These are phyloP conservation scores for Coccomyxa subellipsoidea DNA, from an alignment of 163 green algal genomes.

Conservation along the genomic window DNA sequence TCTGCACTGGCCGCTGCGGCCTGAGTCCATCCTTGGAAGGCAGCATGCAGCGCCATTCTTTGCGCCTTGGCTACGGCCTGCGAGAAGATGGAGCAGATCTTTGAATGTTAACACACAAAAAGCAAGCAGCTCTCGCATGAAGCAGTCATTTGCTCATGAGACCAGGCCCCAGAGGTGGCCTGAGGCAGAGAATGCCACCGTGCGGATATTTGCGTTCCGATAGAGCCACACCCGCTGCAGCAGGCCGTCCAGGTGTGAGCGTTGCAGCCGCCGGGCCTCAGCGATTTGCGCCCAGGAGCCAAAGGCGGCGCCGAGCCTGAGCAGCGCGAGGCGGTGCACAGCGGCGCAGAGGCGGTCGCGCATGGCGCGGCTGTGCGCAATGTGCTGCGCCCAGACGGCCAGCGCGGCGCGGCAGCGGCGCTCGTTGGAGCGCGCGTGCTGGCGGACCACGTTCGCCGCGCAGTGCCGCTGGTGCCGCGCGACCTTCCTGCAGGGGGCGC, in stretches of 20 bases:
- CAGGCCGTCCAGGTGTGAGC: background rate
- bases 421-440: slow-evolving; percentile 20
- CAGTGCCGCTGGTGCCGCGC: slow-evolving; percentile 26
- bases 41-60: background rate
- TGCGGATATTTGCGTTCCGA: background rate
- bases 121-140: no score
- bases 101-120: no score
- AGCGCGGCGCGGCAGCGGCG: slow-evolving; percentile 17
- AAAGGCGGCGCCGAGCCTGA: background rate
- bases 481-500: slow-evolving; percentile 18
- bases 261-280: background rate
- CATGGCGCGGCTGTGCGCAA: background rate
- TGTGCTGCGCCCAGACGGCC: slow-evolving; percentile 21
- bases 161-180: no score
- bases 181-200: no score
- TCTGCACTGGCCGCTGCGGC: background rate
- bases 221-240: background rate
- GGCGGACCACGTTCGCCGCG: slow-evolving; percentile 25
- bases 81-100: background rate
- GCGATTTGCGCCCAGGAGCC: background rate
- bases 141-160: background rate
- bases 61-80: background rate
- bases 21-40: background rate
- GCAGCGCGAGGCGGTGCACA: background rate
- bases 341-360: background rate